Conservation (phyloP, 2,329 filamentous ascomycete species). For the Aspergillus quadricinctus region DNA sequence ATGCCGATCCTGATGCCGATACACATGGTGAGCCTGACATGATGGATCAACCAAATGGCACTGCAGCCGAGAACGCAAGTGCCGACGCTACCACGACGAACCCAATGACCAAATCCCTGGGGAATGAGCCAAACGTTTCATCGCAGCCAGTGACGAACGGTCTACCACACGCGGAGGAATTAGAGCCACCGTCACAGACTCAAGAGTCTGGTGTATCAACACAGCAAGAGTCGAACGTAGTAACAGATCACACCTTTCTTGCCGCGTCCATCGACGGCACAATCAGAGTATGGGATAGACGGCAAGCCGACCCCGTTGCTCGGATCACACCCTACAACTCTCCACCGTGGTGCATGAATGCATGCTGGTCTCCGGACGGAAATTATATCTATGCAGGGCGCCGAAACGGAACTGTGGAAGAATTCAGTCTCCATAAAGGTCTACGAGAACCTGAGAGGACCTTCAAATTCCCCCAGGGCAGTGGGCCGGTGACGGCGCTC, state of each 20-base stretch:
- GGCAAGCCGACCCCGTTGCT: constrained; percentile 71
- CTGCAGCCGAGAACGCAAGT: constrained; percentile 9
- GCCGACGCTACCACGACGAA: constrained; percentile 2
- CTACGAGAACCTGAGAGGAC: constrained; percentile 70
- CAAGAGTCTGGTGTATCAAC: constrained; percentile 22
- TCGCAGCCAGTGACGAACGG: constrained; percentile 36
- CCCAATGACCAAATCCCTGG: constrained; percentile 16
- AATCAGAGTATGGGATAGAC: constrained; percentile 49
- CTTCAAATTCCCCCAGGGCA: constrained; percentile 84
- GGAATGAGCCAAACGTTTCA: constrained; percentile 18
- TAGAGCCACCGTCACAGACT: constrained; percentile 24
- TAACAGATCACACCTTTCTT: constrained; percentile 69
- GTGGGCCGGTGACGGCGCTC: constrained; percentile 83
- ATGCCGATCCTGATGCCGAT: constrained; percentile 48
- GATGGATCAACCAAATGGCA: constrained; percentile 16
- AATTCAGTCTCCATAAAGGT: constrained; percentile 81
- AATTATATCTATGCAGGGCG: constrained; percentile 92
- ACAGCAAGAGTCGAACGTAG: constrained; percentile 49
- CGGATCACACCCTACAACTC: constrained; percentile 70
- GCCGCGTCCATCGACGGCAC: constrained; percentile 59
- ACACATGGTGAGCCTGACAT: constrained; percentile 30
- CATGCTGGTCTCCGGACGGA: constrained; percentile 92
- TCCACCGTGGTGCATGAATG: constrained; percentile 96
- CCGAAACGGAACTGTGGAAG: constrained; percentile 88
- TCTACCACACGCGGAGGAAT: constrained; percentile 40